Percentiles rank a stretch among this genome's conserved stretches.
Evolutionary conservation across 495 filamentous ascomycete species (phyloP).

Genomic region (Saxophila tyrrhenica): DNA sequence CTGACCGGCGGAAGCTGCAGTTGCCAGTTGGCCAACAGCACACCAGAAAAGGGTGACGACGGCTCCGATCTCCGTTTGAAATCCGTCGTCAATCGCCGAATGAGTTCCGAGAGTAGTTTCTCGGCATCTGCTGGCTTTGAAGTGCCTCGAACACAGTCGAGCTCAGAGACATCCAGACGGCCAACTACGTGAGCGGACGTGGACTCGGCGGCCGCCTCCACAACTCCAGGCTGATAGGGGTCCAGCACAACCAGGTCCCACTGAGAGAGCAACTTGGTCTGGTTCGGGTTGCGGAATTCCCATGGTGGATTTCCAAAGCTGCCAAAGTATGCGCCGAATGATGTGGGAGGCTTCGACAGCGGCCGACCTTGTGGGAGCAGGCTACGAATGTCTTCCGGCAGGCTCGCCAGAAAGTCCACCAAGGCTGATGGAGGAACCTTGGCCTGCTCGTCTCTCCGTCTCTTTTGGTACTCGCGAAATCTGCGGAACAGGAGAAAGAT

Average conservation of each 20-base stretch:
- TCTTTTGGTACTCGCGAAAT: slow-evolving; percentile 22
- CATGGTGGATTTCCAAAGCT: slow-evolving; percentile 27
- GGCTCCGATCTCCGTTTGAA: slow-evolving; percentile 16
- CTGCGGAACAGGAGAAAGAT: background rate
- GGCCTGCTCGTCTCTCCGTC: slow-evolving; percentile 16
- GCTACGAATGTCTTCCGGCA: slow-evolving; percentile 23
- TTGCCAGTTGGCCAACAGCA: slow-evolving; percentile 43
- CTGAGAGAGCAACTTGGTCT: slow-evolving; percentile 30
- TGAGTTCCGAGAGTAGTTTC: slow-evolving; percentile 25
- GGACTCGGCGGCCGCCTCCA: slow-evolving; percentile 24
- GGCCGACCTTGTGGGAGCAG: slow-evolving; percentile 15
- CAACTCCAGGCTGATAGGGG: slow-evolving; percentile 33
- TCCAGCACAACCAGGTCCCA: slow-evolving; percentile 42
- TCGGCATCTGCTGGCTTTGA: slow-evolving; percentile 14
- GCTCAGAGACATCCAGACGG: slow-evolving; percentile 32
- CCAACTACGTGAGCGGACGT: slow-evolving; percentile 29
- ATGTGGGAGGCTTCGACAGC: slow-evolving; percentile 27
- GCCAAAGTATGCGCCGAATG: slow-evolving; percentile 43
- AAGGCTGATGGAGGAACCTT: slow-evolving; percentile 25
- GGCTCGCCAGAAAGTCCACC: slow-evolving; percentile 21
- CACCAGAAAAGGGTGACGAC: slow-evolving; percentile 28
- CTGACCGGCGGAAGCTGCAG: slow-evolving; percentile 25
- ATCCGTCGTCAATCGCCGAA: slow-evolving; percentile 11
- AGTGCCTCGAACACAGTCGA: slow-evolving; percentile 8
- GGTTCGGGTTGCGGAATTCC: slow-evolving; percentile 18